Evolutionary conservation across 2,329 filamentous ascomycete species (phyloP).

Genomic region (Trichoderma koningii): DNA sequence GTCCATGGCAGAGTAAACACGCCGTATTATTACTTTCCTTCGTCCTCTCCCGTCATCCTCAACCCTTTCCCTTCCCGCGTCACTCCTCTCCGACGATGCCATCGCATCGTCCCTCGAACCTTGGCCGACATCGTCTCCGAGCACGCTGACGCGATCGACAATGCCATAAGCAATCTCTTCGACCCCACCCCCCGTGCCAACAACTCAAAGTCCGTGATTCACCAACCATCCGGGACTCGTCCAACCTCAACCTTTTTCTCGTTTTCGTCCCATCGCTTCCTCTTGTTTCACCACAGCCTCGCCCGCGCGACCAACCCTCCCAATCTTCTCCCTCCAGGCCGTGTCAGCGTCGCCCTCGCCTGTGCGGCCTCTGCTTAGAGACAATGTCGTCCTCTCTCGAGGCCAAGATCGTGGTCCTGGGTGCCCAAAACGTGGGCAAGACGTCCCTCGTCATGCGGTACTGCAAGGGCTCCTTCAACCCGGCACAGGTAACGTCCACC

Average conservation of each 20-base stretch:
- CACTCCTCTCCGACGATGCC: constrained; percentile 19
- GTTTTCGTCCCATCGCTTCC: background rate
- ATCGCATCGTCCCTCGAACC: constrained; percentile 15
- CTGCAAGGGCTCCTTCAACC: constrained; percentile 71
- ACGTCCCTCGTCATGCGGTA: constrained; percentile 77
- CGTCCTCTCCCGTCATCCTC: background rate
- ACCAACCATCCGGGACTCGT: constrained; percentile 2
- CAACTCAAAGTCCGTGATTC: constrained; percentile 12
- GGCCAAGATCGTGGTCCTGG: constrained; percentile 80
- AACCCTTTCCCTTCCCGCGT: background rate
- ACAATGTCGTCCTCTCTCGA: constrained; percentile 58
- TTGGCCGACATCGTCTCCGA: constrained; percentile 22
- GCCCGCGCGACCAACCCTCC: background rate
- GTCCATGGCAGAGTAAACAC: constrained; percentile 22
- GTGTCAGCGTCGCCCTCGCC: background rate
- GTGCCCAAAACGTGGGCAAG: constrained; percentile 78
- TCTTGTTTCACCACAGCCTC: background rate
- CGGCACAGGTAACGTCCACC: constrained; percentile 66
- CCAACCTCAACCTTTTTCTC: background rate
- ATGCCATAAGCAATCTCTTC: constrained; percentile 27
- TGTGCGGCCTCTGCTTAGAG: background rate
- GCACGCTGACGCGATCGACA: constrained; percentile 26
- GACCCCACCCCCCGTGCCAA: constrained; percentile 4
- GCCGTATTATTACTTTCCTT: background rate
- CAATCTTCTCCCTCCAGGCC: background rate